Conservation (phyloP, 1,284 basidiomycete genomes). For the Hypsizygus ulmarius region DNA sequence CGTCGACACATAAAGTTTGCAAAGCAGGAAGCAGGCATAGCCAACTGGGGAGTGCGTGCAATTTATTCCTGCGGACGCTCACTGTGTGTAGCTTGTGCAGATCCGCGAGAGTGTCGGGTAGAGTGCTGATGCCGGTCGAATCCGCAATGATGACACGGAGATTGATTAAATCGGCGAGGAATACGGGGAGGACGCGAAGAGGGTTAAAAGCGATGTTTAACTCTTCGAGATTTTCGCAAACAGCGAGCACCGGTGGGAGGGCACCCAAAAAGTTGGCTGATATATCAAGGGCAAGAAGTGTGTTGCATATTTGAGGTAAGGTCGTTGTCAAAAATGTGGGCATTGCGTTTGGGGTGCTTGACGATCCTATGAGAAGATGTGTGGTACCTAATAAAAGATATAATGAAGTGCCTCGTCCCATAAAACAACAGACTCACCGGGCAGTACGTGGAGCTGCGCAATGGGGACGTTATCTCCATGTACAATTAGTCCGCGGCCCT, state of each 20-base stretch:
- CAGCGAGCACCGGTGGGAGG: constrained; percentile 75
- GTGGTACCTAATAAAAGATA: constrained; percentile 66
- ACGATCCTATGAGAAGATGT: constrained; percentile 81
- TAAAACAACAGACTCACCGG: constrained; percentile 48
- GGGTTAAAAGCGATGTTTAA: constrained; percentile 92
- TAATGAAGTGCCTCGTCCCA: constrained; percentile 9
- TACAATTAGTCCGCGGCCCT: constrained; percentile 77
- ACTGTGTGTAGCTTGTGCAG: constrained; percentile 82
- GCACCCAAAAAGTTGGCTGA: constrained; percentile 82
- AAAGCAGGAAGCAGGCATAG: constrained; percentile 80
- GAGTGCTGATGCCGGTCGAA: constrained; percentile 72
- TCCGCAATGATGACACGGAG: constrained; percentile 91
- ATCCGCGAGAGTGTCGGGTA: constrained; percentile 68
- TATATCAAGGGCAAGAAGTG: constrained; percentile 87
- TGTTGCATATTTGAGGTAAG: constrained; percentile 69
- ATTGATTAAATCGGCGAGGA: constrained; percentile 72
- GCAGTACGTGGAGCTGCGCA: constrained; percentile 58
- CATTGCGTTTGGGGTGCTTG: constrained; percentile 72
- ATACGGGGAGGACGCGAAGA: constrained; percentile 79
- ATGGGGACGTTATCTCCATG: constrained; percentile 63
- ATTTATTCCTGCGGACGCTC: constrained; percentile 84
- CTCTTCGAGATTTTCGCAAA: constrained; percentile 85
- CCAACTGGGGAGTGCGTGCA: constrained; percentile 92
- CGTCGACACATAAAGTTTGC: constrained; percentile 87
- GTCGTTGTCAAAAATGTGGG: constrained; percentile 67